Evolutionary conservation across 352 stramenopile species (phyloP), one percentile per base, ranked within the genome.

Genomic region (Pythium rishiriense): DNA sequence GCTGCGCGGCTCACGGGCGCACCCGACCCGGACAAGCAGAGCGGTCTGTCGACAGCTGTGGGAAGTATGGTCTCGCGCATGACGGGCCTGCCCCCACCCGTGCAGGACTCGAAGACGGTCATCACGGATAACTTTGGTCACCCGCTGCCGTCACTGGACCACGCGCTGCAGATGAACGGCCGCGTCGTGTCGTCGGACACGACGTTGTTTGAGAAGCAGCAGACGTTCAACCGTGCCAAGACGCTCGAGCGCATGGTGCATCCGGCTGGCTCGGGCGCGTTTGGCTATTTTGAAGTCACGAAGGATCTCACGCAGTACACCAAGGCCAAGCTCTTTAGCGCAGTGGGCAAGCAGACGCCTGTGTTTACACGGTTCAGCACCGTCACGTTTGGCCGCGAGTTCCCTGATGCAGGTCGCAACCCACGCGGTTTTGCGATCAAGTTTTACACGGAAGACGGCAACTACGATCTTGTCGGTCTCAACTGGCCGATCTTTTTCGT

Each of bases 401-500:
- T 71, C 43, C 64, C 64, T 1, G 64, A 71, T 28, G 48, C 64
- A 1, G 64, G 64, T 10, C 87, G 93, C 11, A 92, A 98, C 62
- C 87, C 88, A 4, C 76, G 93, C 21, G 93, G 93, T 3, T 98
- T 97, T 68, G 88, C 93, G 4, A 78, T 98, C 41, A 98, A 98
- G 73, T 97, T 98, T 60, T 97, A 98, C 79, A 97, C 90, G 31
- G 85, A 97, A 58, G 90, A 98, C 50, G 93, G 93, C 26, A 97
- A 98, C 72, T 98, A 92, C 87, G 93, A 98, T 71, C 57, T 98
- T 17, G 91, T 98, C 42, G 91, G 90, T 28, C 97, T 97, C 80
- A 97, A 98, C 74, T 97, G 91, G 57, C 93, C 93, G 12, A 90
- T 98, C 42, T 98, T 98, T 70, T 98, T 98, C 70, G 93, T 98